A percentile compares a stretch with the other conserved stretches of the same genome.
These are phyloP conservation scores for Geotrichum aggregatum DNA, from an alignment of 1,139 yeast species.

Conservation along the genomic window DNA sequence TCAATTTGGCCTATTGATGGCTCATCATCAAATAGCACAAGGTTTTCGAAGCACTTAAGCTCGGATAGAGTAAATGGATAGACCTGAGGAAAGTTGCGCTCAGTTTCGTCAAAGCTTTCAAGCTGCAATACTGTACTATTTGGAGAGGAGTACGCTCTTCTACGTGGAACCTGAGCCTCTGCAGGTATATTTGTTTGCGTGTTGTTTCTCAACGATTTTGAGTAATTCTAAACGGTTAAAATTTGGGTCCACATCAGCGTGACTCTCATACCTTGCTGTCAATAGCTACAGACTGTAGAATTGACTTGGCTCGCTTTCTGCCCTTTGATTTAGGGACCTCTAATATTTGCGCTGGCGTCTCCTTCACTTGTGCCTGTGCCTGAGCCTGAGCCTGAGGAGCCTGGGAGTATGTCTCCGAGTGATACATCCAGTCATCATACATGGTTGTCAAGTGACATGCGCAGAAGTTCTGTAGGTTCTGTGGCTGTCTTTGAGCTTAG, in stretches of 20 bases:
- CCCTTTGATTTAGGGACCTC: conserved; percentile 19
- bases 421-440: conserved; percentile 39
- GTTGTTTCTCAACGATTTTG: conserved; percentile 1
- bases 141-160: conserved; percentile 26
- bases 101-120: neutral
- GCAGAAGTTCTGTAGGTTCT: too few relatives aligned
- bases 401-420: conserved; percentile 25
- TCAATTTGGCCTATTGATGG: conserved; percentile 28
- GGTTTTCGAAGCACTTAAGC: conserved; percentile 11
- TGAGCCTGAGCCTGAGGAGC: conserved; percentile 5
- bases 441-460: conserved; percentile 20
- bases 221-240: conserved; percentile 9
- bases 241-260: neutral
- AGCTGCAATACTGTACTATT: too few relatives aligned
- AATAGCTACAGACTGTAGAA: conserved; percentile 32
- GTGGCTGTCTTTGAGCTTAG: too few relatives aligned
- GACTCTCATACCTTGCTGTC: conserved; percentile 20
- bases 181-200: conserved; percentile 22
- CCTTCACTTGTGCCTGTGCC: conserved; percentile 3
- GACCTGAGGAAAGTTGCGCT: neutral
- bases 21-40: conserved; percentile 2
- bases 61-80: conserved; percentile 23
- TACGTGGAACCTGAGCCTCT: conserved; percentile 25
- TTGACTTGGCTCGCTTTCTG: conserved; percentile 30
- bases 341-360: conserved; percentile 8